Base-by-base conservation (phyloP, 2,329 filamentous ascomycete species). In the Paraphoma sp. region DNA sequence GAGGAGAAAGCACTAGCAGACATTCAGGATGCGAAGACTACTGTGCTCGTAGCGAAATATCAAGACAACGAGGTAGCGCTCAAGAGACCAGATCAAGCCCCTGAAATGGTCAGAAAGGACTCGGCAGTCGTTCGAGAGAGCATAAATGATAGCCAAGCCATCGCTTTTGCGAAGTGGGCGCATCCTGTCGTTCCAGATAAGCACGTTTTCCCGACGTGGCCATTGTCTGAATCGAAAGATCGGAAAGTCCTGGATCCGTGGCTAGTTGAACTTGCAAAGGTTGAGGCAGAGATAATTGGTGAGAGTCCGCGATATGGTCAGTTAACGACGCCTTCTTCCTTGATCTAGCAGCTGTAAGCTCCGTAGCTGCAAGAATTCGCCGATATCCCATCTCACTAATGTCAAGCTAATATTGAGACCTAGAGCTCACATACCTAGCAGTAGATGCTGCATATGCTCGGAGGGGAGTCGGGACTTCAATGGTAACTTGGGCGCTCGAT, bases 391-490 rank as follows among this genome's bases (percentile, higher is more conserved):
- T 16, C 30, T n/a, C 9, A 17, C 33, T 33, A 18, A 23, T 12
- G 16, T 38, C 38, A 6, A 36, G 30, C 43, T 50, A 17, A 18
- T 23, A 41, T 28, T 3, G 16, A 17, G 12, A 16, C 18, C 33
- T 28, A 58, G 56, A 58, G 29, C 56, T 58, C 16, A 45, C 44
- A 36, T 58, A 53, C 47, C 48, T 58, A 38, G 56, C 52, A 8
- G 48, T 58, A 23, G 50, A 52, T 16, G 18, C 52, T n/a, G 40
- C 28, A 33, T 41, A 55, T 46, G 45, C 40, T 33, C 52, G 52
- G 9, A 48, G 31, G 16, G 56, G 56, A 16, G 38, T 55, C 11
- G 56, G 56, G 33, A 51, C 16, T 2, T 16, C 30, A 41, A 16
- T 58, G n/a, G 47, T 58, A 10, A 31, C 17, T 7, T 58, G 56